Base-by-base conservation (phyloP, 139 green algal species). In the Picochlorum sp. region DNA sequence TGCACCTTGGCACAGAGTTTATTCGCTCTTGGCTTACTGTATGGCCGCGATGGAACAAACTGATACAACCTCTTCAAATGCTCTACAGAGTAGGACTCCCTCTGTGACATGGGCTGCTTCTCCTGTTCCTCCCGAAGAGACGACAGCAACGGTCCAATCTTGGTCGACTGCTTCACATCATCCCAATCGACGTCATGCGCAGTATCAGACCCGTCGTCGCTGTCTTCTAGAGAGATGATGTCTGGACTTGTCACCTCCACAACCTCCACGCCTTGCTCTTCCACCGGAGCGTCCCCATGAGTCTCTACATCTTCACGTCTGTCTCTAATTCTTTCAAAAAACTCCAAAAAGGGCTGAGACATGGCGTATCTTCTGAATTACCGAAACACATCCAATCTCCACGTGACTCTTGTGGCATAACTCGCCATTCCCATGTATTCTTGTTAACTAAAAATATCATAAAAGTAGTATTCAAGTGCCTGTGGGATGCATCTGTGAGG, bases 41-140 rank as follows among this genome's bases (percentile, higher is more conserved):
- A 81, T 14, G 44, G 20, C 1, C 3, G 23, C 6, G n/a, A 7
- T 6, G 68, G 55, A 28, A 68, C 52, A 66, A 69, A 85, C 55
- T 56, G 23, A 24, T 69, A 21, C 37, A 85, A 20, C 2, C 66
- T 57, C 11, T 57, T 38, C 45, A 81, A 41, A 67, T 85, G 79
- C 16, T 82, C 79, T 10, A 77, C 15, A 4, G 49, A 67, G 59
- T 85, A 85, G 57, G 65, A 68, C 64, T 85, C 79, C 41, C 76
- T 55, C 23, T 49, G 64, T n/a, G n/a, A 11, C 8, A 21, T 8
- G 28, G 64, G 45, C 50, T 18, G 28, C 7, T 63, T 15, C 23
- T 28, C 30, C 24, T 70, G 64, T 50, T 70, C 47, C 9, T 16
- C 15, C 28, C 64, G 64, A 24, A 70, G 51, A 11, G 28, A 28